These are phyloP conservation scores for Leccinum angustisporum DNA, from an alignment of 1,284 basidiomycete species.

Conservation along the genomic window DNA sequence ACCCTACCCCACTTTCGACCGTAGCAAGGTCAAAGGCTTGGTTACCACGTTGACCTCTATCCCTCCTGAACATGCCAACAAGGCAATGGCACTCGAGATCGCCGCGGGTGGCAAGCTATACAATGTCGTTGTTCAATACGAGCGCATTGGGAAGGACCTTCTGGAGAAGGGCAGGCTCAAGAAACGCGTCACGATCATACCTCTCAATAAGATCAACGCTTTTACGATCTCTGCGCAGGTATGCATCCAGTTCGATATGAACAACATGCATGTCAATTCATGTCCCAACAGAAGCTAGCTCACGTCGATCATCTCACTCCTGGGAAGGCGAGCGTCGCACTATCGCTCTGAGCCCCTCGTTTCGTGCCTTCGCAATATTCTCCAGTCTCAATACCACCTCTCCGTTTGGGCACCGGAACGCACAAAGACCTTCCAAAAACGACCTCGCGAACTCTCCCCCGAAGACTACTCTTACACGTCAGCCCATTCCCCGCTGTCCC, in stretches of 20 bases:
- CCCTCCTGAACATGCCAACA: slow-evolving; percentile 67
- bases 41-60: slow-evolving; percentile 86
- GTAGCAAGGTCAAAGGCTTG: slow-evolving; percentile 87
- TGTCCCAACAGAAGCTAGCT: slow-evolving; percentile 62
- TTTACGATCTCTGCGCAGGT: slow-evolving; percentile 67
- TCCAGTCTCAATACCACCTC: too few species aligned
- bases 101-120: slow-evolving; percentile 91
- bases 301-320: slow-evolving; percentile 72
- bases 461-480: too few species aligned
- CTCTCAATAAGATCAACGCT: slow-evolving; percentile 88
- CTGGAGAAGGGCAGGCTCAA: slow-evolving; percentile 82
- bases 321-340: slow-evolving; percentile 78
- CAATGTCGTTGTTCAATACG: slow-evolving; percentile 93
- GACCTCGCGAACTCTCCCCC: too few species aligned
- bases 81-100: slow-evolving; percentile 91
- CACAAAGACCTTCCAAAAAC: too few species aligned
- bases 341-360: slow-evolving; percentile 53
- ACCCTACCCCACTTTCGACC: slow-evolving; percentile 84
- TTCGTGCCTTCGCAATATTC: too few species aligned
- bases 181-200: slow-evolving; percentile 93
- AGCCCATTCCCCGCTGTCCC: too few species aligned
- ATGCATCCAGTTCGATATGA: slow-evolving; percentile 19
- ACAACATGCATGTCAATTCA: not conserved
- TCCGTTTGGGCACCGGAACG: too few species aligned
- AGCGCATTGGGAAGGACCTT: slow-evolving; percentile 84